Conservation (phyloP, 768 basidiomycete genomes). For the Psilocybe subaeruginosa region DNA sequence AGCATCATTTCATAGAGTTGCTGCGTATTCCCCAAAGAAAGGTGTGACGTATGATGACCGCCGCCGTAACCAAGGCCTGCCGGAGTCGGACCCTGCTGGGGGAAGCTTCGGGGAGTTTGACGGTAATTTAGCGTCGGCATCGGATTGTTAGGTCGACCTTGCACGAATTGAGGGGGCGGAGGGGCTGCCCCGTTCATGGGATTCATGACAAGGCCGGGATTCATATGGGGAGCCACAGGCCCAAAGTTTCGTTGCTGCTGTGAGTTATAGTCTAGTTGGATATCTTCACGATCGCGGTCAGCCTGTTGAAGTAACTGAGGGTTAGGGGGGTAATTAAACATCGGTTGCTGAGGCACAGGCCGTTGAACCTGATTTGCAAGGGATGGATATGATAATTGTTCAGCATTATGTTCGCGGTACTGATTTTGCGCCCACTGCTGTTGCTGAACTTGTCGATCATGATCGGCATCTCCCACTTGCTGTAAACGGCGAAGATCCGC, state of each 20-base stretch:
- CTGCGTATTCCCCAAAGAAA: conserved; percentile 74
- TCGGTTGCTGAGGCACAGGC: conserved; percentile 48
- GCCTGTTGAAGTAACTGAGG: conserved; percentile 32
- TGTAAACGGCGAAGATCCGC: conserved; percentile 78
- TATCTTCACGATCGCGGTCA: conserved; percentile 45
- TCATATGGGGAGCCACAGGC: conserved; percentile 36
- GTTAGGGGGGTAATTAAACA: conserved; percentile 53
- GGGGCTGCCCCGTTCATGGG: conserved; percentile 29
- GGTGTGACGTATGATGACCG: conserved; percentile 62
- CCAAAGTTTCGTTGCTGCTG: conserved; percentile 59
- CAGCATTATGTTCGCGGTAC: conserved; percentile 48
- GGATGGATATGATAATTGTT: conserved; percentile 70
- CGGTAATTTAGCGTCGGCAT: conserved; percentile 57
- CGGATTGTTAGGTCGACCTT: conserved; percentile 54
- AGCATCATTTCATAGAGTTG: conserved; percentile 84
- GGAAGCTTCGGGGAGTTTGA: conserved; percentile 61
- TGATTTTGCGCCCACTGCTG: conserved; percentile 54
- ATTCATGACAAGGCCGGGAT: conserved; percentile 22
- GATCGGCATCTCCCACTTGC: conserved; percentile 57
- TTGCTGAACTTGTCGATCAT: conserved; percentile 41
- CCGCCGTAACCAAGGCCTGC: conserved; percentile 54
- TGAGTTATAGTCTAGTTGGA: conserved; percentile 56
- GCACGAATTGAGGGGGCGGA: conserved; percentile 50
- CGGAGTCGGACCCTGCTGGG: conserved; percentile 57
- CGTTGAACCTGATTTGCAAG: conserved; percentile 58